Evolutionary conservation across 768 basidiomycete species (phyloP).

Genomic region (Trametes cubensis): DNA sequence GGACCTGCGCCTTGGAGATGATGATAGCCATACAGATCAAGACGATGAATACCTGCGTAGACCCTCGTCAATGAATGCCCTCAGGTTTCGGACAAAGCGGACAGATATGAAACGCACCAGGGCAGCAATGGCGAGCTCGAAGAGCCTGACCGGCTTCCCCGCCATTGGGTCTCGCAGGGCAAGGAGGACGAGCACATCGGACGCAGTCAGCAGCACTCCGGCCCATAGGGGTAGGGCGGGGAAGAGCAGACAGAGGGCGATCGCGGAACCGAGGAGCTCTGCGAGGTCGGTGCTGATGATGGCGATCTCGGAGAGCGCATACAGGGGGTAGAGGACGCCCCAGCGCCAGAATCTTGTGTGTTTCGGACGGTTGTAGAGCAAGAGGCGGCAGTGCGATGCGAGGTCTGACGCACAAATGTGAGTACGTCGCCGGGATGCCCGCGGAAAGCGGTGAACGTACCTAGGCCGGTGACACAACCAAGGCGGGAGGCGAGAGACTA

Average conservation of each 20-base stretch:
- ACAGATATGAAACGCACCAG: constrained; percentile 49
- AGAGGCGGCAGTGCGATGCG: constrained; percentile 50
- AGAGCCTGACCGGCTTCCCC: constrained; percentile 64
- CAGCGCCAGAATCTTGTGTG: constrained; percentile 43
- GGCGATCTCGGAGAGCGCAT: constrained; percentile 48
- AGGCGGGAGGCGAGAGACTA: constrained; percentile 79
- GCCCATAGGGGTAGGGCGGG: constrained; percentile 52
- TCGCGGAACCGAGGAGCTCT: constrained; percentile 63
- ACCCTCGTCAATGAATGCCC: not conserved
- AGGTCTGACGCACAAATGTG: constrained; percentile 38
- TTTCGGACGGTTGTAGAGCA: constrained; percentile 47
- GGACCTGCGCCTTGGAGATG: constrained; percentile 66
- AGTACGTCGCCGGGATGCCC: not conserved
- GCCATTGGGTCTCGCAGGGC: constrained; percentile 70
- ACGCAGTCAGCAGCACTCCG: constrained; percentile 50
- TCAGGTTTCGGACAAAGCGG: constrained; percentile 9
- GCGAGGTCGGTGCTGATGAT: constrained; percentile 62
- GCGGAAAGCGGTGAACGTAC: constrained; percentile 41
- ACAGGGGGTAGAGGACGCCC: constrained; percentile 49
- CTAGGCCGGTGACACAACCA: constrained; percentile 81
- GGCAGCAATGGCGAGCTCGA: constrained; percentile 64
- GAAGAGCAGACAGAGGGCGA: constrained; percentile 56
- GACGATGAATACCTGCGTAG: constrained; percentile 45
- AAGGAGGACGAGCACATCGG: constrained; percentile 60
- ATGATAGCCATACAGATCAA: constrained; percentile 80